Evolutionary conservation across 805 yeast species (phyloP), one percentile per base, ranked within the genome.

Genomic region (Candida oleophila): DNA sequence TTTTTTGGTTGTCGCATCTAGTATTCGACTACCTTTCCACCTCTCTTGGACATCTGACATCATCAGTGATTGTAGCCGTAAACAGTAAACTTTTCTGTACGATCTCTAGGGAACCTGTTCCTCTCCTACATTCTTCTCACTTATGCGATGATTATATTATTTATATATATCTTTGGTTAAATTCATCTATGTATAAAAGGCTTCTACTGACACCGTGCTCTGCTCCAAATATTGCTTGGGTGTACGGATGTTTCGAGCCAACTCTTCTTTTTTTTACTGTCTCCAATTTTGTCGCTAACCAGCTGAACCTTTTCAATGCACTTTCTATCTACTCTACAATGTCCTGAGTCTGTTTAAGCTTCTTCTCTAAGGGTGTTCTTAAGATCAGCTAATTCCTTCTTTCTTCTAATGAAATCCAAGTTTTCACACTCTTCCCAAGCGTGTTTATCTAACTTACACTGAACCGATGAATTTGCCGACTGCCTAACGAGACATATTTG

Each of bases 351-450:
- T 25, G 30, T 25, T 7, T 5, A n/a, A 25, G 37, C 36, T 53
- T 59, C 65, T 28, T 57, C 62, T 54, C 62, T 67, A 60, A 62
- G 56, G 49, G 63, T 53, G 46, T 65, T 77, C 62, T 82, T 83
- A 55, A 75, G 68, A 48, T 74, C 76, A 59, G 81, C 78, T 64
- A 86, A 73, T 68, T 85, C 91, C 61, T 81, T 74, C 48, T 85
- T 87, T 68, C 96, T 80, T 71, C 94, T 80, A 63, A 82, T 77
- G 71, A 85, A 87, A 62, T 89, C 96, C 65, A 83, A 66, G 64
- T 85, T 85, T 67, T 88, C 87, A 65, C 96, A 88, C 62, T 86
- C 86, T 65, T 88, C 96, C 75, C 90, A 89, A 37, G 76, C 82
- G 56, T 89, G 95, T 63, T 89, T 81, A 69, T 85, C 89, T 53